A percentile compares a stretch with the other conserved stretches of the same genome.
Evolutionary conservation across 2,329 filamentous ascomycete species (phyloP).

Genomic region (Myriosclerotinia duriaeana): DNA sequence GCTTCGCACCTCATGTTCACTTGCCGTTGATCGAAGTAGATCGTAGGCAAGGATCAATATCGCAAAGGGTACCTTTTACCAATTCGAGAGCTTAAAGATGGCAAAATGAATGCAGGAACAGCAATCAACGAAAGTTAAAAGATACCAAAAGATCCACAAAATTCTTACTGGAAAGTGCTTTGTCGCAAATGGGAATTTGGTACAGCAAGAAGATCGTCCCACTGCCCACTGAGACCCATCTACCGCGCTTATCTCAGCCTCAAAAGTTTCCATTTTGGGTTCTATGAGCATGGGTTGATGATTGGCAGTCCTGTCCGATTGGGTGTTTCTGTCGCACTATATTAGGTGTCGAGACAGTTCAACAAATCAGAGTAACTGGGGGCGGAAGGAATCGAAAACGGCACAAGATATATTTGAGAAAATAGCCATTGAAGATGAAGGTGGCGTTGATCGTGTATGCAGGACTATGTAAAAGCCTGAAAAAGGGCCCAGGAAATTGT

Average conservation of each 20-base stretch:
- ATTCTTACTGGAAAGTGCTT: slow-evolving; percentile 18
- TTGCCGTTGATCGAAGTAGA: not conserved
- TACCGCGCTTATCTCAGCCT: slow-evolving; percentile 25
- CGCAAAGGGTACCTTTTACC: not conserved
- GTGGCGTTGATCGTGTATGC: slow-evolving; percentile 20
- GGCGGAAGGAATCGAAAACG: slow-evolving; percentile 15
- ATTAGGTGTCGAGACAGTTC: slow-evolving; percentile 1
- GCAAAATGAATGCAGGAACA: not conserved
- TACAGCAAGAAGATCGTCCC: not conserved
- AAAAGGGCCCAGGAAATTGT: not conserved
- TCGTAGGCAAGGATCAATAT: not conserved
- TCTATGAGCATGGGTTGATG: not conserved
- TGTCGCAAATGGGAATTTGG: slow-evolving; percentile 18
- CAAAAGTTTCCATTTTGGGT: slow-evolving; percentile 24
- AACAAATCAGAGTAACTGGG: slow-evolving; percentile 12
- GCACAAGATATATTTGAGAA: slow-evolving; percentile 4
- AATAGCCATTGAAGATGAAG: slow-evolving; percentile 15
- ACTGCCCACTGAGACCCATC: slow-evolving; percentile 14
- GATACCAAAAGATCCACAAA: slow-evolving; percentile 3
- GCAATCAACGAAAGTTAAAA: not conserved
- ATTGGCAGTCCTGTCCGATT: slow-evolving; percentile 9
- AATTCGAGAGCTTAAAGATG: not conserved
- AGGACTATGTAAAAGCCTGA: not conserved
- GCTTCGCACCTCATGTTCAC: not conserved
- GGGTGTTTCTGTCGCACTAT: not conserved